phyloP scores from a whole-genome alignment of 805 yeast species.

The Candida lessepsii region DNA sequence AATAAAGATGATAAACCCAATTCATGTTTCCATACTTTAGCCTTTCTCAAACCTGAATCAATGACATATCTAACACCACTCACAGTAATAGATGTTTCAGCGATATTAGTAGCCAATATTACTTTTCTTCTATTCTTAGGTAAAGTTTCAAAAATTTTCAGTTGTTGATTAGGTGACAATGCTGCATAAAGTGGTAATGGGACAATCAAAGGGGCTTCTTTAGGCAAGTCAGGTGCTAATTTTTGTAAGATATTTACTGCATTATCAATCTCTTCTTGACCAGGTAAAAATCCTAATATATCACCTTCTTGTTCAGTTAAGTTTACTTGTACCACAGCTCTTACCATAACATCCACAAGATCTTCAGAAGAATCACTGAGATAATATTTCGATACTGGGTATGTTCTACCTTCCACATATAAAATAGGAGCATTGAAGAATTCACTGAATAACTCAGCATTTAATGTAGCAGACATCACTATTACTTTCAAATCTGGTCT shows the following conservation, averaged over 20 bases:
- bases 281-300: conserved; percentile 87
- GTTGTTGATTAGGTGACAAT: conserved; percentile 79
- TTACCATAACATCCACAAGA: conserved; percentile 74
- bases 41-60: conserved; percentile 90
- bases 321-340: conserved; percentile 76
- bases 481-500: conserved; percentile 63
- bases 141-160: conserved; percentile 68
- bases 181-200: conserved; percentile 93
- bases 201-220: conserved; percentile 70
- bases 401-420: conserved; percentile 87
- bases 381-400: conserved; percentile 74
- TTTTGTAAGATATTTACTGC: conserved; percentile 61
- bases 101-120: conserved; percentile 90
- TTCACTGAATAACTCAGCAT: conserved; percentile 80
- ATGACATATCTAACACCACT: conserved; percentile 91
- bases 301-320: conserved; percentile 83
- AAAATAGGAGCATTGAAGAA: conserved; percentile 84
- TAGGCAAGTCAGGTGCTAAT: conserved; percentile 64
- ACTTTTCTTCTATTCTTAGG: conserved; percentile 75
- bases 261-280: conserved; percentile 96
- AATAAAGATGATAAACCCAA: conserved; percentile 88
- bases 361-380: conserved; percentile 69
- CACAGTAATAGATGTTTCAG: conserved; percentile 96
- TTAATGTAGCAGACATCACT: conserved; percentile 93
- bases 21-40: conserved; percentile 92